phyloP scores from a whole-genome alignment of 768 basidiomycete genomes.

The Termitomyces sp. region DNA sequence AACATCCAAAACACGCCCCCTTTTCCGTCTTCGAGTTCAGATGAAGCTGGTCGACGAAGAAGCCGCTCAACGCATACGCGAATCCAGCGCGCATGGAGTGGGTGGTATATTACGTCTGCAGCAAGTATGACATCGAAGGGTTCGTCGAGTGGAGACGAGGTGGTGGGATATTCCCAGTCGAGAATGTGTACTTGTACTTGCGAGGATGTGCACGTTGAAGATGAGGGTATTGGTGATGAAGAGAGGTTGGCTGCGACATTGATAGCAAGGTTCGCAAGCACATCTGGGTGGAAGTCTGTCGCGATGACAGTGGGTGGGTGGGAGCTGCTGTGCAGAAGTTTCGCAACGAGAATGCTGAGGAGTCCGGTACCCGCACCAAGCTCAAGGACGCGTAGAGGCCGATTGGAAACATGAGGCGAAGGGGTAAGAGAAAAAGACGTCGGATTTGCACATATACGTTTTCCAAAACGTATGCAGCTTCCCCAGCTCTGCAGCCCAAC shows the following conservation, averaged over 20 bases:
- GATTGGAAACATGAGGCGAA: neutral
- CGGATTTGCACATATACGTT: conserved; percentile 51
- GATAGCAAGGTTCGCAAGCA: conserved; percentile 57
- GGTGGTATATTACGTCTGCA: conserved; percentile 77
- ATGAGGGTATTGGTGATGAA: conserved; percentile 9
- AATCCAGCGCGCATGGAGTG: conserved; percentile 66
- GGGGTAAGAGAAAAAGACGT: conserved; percentile 30
- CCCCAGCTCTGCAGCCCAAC: conserved; percentile 88
- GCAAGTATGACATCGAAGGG: conserved; percentile 70
- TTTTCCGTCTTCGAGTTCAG: conserved; percentile 24
- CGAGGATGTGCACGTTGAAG: neutral
- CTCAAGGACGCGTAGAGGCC: conserved; percentile 53
- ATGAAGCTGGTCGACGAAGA: conserved; percentile 28
- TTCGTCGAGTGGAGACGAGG: conserved; percentile 26
- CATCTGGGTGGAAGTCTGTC: conserved; percentile 77
- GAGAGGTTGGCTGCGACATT: conserved; percentile 57
- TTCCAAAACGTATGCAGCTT: conserved; percentile 66
- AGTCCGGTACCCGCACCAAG: conserved; percentile 86
- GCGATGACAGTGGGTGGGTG: conserved; percentile 41
- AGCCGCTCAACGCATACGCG: conserved; percentile 50
- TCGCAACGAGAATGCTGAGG: conserved; percentile 65
- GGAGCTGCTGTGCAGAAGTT: conserved; percentile 32
- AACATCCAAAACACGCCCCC: conserved; percentile 57
- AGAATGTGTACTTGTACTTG: conserved; percentile 43
- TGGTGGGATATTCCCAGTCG: conserved; percentile 58